These are phyloP conservation scores for Selaginella tamariscina DNA, from an alignment of 75 land plant species.

Conservation along the genomic window DNA sequence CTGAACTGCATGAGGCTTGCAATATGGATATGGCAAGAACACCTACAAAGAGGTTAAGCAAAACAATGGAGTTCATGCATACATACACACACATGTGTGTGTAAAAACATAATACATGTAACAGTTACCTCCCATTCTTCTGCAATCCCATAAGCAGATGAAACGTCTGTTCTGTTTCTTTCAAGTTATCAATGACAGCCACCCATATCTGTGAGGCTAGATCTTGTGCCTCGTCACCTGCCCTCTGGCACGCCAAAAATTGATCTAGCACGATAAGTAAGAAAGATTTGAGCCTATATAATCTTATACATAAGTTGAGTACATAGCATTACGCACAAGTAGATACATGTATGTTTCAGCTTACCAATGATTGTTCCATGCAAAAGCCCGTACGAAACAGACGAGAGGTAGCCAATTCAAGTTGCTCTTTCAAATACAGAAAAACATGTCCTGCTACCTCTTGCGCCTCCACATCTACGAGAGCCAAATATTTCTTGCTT, in stretches of 20 bases:
- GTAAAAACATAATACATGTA: neutral
- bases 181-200: constrained; percentile 1
- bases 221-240: neutral
- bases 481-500: neutral
- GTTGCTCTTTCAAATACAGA: constrained; percentile 30
- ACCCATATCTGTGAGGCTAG: constrained; percentile 7
- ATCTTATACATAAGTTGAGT: neutral
- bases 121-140: constrained; percentile 65
- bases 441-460: constrained; percentile 9
- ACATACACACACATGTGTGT: no score
- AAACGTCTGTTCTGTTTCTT: neutral
- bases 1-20: constrained; percentile 60
- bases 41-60: constrained; percentile 28
- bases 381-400: constrained; percentile 57
- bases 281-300: neutral
- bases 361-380: constrained; percentile 77
- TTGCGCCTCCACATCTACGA: neutral
- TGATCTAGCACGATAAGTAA: neutral
- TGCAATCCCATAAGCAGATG: constrained; percentile 35
- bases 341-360: neutral
- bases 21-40: constrained; percentile 74
- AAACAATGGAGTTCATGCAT: neutral
- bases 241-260: neutral
- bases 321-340: neutral
- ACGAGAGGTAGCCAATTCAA: constrained; percentile 47